Base-by-base conservation (phyloP, 176 grass and related monocot genomes). In the Urochloa ruziziensis region DNA sequence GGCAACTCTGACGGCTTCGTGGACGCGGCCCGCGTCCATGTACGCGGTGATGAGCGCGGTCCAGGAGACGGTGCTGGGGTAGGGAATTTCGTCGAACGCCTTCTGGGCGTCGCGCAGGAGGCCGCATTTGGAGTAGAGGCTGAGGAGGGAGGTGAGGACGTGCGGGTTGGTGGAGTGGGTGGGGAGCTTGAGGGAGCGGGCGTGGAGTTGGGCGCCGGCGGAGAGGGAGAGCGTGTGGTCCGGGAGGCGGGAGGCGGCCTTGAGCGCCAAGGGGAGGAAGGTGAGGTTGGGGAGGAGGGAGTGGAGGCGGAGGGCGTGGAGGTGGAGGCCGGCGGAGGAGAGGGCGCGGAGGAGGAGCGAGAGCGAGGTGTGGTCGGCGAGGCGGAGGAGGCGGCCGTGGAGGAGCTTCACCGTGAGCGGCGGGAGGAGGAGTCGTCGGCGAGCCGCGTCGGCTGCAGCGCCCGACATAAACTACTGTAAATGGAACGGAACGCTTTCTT, bases 21-120 rank as follows among this genome's bases (percentile, higher is more conserved):
- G 19, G 61, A 77, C 73, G 17, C 32, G 33, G 1, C 78, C 71
- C 10, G 61, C 43, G 73, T 71, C 70, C 67, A 91, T 89, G 77
- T 91, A 94, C 10, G 81, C 87, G 12, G 87, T 80, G 82, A 94
- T 83, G 37, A 94, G 90, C 32, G 92, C 89, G 9, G 92, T 94
- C 89, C 87, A 94, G 0, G 92, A 91, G 3, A 90, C 92, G 13
- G 88, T 78, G 60, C 48, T 40, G 19, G 81, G 90, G 18, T 24
- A 42, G 5, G 46, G 56, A 78, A 94, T 91, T 83, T 91, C 87
- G 68, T 94, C 92, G 89, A 94, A 94, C 87, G 84, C 84, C 24
- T 10, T 37, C 29, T 63, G 84, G 1, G 89, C 84, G 6, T 44
- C 15, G 16, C 21, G 71, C 67, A 89, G 2, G 0, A 58, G 86